Evolutionary conservation across 2,329 filamentous ascomycete genomes (phyloP).

Genomic region (Pyrenochaeta sp.): DNA sequence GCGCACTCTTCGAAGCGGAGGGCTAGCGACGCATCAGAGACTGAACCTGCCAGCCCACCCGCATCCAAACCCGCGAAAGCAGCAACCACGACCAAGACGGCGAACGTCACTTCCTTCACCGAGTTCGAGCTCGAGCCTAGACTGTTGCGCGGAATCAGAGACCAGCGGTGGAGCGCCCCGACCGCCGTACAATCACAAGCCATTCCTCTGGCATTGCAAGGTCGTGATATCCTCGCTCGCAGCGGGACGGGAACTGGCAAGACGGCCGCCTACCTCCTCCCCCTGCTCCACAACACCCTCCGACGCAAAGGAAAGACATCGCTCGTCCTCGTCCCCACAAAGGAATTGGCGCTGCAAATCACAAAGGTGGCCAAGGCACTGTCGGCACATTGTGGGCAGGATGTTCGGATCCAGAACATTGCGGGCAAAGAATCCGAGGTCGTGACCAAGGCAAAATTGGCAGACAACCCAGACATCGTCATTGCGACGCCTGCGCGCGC

Average conservation of each 20-base stretch:
- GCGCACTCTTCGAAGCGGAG: constrained; percentile 20
- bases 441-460: constrained; percentile 85
- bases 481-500: constrained; percentile 90
- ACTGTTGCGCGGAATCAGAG: constrained; percentile 83
- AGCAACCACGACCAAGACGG: constrained; percentile 3
- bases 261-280: constrained; percentile 93
- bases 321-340: constrained; percentile 92
- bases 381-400: constrained; percentile 82
- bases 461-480: constrained; percentile 86
- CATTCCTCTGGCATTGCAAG: constrained; percentile 86
- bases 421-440: constrained; percentile 89
- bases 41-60: constrained; percentile 17
- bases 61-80: constrained; percentile 19
- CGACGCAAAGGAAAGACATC: constrained; percentile 77
- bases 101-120: constrained; percentile 66
- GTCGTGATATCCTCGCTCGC: constrained; percentile 88
- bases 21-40: constrained; percentile 32
- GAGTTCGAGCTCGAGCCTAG: constrained; percentile 82
- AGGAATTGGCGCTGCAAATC: constrained; percentile 93
- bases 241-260: constrained; percentile 97
- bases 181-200: constrained; percentile 88
- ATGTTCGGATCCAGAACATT: constrained; percentile 82
- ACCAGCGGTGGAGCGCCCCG: constrained; percentile 82
- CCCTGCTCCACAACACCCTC: constrained; percentile 83
- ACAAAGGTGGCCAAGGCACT: constrained; percentile 79